Conservation (phyloP, 768 basidiomycete species). For the Chiua virens region DNA sequence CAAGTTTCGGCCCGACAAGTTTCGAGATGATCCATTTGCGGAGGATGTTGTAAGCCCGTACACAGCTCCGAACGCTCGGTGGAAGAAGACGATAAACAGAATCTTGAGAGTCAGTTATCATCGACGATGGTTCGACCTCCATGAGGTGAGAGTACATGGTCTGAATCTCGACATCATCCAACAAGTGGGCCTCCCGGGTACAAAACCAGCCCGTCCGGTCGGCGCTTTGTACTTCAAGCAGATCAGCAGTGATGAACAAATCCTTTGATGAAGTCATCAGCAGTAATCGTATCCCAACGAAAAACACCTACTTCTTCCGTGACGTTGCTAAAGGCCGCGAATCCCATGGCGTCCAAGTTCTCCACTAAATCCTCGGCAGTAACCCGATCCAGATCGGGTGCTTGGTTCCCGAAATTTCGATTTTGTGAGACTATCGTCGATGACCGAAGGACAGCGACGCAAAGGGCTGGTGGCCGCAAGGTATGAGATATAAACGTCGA, state of each 20-base stretch:
- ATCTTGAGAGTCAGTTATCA: conserved; percentile 74
- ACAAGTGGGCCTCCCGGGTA: conserved; percentile 49
- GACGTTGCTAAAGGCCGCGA: conserved; percentile 72
- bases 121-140: conserved; percentile 68
- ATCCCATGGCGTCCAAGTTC: conserved; percentile 73
- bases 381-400: conserved; percentile 64
- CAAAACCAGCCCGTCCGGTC: conserved; percentile 81
- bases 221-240: conserved; percentile 77
- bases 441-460: conserved; percentile 28
- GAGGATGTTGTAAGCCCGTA: conserved; percentile 72
- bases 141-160: conserved; percentile 72
- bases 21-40: conserved; percentile 79
- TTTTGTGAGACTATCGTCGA: not conserved
- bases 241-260: conserved; percentile 71
- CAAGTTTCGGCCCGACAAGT: conserved; percentile 63
- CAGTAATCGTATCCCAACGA: not conserved
- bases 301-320: conserved; percentile 61
- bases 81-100: conserved; percentile 72
- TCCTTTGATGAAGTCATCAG: conserved; percentile 47
- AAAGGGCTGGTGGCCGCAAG: conserved; percentile 51
- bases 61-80: conserved; percentile 71
- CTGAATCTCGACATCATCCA: conserved; percentile 75
- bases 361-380: conserved; percentile 73
- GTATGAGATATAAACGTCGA: conserved; percentile 54
- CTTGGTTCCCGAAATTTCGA: conserved; percentile 39